A percentile compares a stretch with the other conserved stretches of the same genome.
Conservation (phyloP, 2,329 filamentous ascomycete species). For the Aspergillus sp. region DNA sequence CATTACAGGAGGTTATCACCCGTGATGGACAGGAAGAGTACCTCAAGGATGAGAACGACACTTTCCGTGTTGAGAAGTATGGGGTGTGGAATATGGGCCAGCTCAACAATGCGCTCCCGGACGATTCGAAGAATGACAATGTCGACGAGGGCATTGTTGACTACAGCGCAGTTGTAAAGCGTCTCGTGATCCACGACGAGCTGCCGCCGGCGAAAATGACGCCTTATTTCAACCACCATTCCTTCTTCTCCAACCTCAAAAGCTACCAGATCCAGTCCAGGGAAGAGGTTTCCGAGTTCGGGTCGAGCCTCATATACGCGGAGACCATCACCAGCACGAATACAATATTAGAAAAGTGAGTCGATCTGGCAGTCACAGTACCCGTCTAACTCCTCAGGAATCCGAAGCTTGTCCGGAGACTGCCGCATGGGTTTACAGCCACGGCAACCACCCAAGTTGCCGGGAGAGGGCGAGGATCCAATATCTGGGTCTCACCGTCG, state of each 20-base stretch:
- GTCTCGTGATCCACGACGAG: slow-evolving; percentile 61
- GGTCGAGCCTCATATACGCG: slow-evolving; percentile 70
- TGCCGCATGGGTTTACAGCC: slow-evolving; percentile 79
- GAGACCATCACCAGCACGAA: slow-evolving; percentile 92
- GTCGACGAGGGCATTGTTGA: slow-evolving; percentile 56
- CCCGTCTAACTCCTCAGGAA: slow-evolving; percentile 48
- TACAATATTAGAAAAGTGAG: slow-evolving; percentile 78
- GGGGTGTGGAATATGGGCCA: slow-evolving; percentile 51
- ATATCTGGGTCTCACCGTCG: slow-evolving; percentile 88
- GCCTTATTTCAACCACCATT: slow-evolving; percentile 74
- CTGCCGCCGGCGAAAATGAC: slow-evolving; percentile 65
- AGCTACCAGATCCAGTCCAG: slow-evolving; percentile 53
- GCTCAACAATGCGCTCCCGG: slow-evolving; percentile 46
- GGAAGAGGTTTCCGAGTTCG: slow-evolving; percentile 57
- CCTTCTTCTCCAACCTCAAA: slow-evolving; percentile 63
- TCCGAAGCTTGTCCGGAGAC: slow-evolving; percentile 59
- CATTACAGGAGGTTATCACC: slow-evolving; percentile 56
- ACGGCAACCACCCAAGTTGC: slow-evolving; percentile 82
- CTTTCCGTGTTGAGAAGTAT: slow-evolving; percentile 65
- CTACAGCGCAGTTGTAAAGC: slow-evolving; percentile 64
- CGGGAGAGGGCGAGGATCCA: slow-evolving; percentile 76
- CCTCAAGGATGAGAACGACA: slow-evolving; percentile 73
- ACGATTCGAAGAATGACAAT: slow-evolving; percentile 26
- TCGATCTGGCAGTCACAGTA: not conserved
- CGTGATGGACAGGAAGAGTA: slow-evolving; percentile 58